Base-by-base conservation (phyloP, 306 rosid species). In the Sophora flavescens region DNA sequence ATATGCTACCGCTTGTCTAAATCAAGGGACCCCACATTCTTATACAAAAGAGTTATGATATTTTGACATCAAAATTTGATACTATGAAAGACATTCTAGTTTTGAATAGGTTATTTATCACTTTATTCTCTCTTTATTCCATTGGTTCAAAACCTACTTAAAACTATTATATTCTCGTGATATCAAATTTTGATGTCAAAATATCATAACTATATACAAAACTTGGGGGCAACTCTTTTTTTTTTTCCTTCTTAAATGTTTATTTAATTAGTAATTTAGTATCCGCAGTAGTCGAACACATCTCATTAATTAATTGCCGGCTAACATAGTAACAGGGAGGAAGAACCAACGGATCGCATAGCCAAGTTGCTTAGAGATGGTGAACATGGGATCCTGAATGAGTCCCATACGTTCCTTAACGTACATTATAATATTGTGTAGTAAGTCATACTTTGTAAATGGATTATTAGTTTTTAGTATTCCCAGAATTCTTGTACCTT, bases 291-390 rank as follows among this genome's bases (percentile, higher is more conserved):
- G 26, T 10, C 3, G 11, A 44, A 10, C 39, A 35, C 39, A 35
- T 35, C 39, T 35, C 6, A 35, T 44, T 10, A 44, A 35, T 44
- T 10, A 44, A 74, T 11, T 11, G 89, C 90, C 87, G 88, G 82
- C 85, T 10, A 9, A 39, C 32, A 44, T 44, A 44, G 11, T 44
- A 80, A 77, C 83, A 74, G 16, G 0, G 2, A 77, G 39, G 74
- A 74, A 72, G 12, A 30, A 76, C 76, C 35, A 79, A 47, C 50
- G 32, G 63, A 61, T 44, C 50, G 11, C 41, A 79, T 38, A 3
- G 53, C 14, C 56, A 26, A 33, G 30, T 26, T 5, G 6, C 66
- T 51, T 30, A 11, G 41, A 10, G 2, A 26, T 17, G 44, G 22
- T 28, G 39, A 28, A 42, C 56, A 22, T 30, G 28, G 18, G 39